Base-by-base conservation (phyloP, 768 basidiomycete species). In the Pleurotus eryngii region DNA sequence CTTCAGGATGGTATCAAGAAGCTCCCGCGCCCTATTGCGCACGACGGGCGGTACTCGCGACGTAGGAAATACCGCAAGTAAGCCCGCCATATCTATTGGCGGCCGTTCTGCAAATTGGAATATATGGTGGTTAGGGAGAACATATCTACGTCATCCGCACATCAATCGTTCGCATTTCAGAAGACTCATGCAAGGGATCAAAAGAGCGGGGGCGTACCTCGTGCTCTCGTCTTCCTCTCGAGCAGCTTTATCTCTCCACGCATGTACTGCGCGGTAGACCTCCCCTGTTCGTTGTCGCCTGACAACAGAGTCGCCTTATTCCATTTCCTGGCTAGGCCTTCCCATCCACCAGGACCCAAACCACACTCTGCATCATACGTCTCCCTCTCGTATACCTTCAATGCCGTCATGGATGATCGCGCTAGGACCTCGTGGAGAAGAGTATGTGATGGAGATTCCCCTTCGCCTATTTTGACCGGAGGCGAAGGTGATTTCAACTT, bases 201-300 rank as follows among this genome's bases (percentile, higher is more conserved):
- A 11, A 30, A 54, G 11, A 46, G n/a, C 20, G 17, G 27, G 35
- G 9, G 17, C 20, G 48, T 67, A 94, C 87, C 87, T 75, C 7
- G 82, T 81, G 65, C 90, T 91, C 70, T 97, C 95, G 67, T 98
- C 95, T 63, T 93, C 90, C 56, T 87, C 83, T 49, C 92, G 77
- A 2, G 92, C 90, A 1, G 86, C 72, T 9, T 68, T 65, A 68
- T 98, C 95, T 58, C 95, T 78, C 95, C 95, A 98, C 35, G 73
- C 76, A 69, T 95, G 92, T 11, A 96, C 75, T 2, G 77, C 75
- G 57, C 76, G 82, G 70, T 90, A 94, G 14, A 94, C 83, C 77
- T 79, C 26, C 81, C 77, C 60, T 84, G 82, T 59, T 72, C 63
- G 18, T 74, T 72, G 38, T 68, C 64, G 17, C 68, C 66, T 35